Percentiles rank a stretch among this genome's conserved stretches.
Conservation (phyloP, 1,139 yeast species). For the Yamadazyma mexicana region DNA sequence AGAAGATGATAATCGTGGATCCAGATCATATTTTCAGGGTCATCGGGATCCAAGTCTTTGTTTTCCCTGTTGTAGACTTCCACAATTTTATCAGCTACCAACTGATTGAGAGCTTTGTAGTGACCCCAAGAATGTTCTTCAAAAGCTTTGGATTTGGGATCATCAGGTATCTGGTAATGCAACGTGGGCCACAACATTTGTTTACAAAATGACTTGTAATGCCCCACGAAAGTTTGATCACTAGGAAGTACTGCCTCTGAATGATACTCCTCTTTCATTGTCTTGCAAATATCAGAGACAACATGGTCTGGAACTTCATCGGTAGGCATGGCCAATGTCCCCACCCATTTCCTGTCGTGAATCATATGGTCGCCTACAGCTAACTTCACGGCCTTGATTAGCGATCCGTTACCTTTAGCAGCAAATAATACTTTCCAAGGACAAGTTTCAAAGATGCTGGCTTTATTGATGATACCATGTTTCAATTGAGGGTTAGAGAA, state of each 20-base stretch:
- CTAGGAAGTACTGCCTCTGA: slow-evolving; percentile 71
- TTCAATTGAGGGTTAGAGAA: slow-evolving; percentile 58
- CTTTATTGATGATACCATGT: slow-evolving; percentile 41
- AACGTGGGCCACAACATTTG: slow-evolving; percentile 96
- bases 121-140: slow-evolving; percentile 94
- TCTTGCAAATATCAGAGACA: slow-evolving; percentile 46
- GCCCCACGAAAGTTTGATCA: slow-evolving; percentile 84
- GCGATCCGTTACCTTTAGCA: slow-evolving; percentile 84
- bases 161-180: slow-evolving; percentile 95
- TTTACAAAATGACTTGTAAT: slow-evolving; percentile 86
- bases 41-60: slow-evolving; percentile 45
- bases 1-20: slow-evolving; percentile 91
- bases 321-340: slow-evolving; percentile 88
- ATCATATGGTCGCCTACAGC: slow-evolving; percentile 52
- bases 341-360: slow-evolving; percentile 70
- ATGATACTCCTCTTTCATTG: slow-evolving; percentile 47
- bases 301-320: slow-evolving; percentile 68
- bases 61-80: slow-evolving; percentile 54
- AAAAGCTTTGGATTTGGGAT: slow-evolving; percentile 90
- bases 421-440: slow-evolving; percentile 75
- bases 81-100: slow-evolving; percentile 75
- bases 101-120: slow-evolving; percentile 72
- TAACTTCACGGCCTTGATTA: slow-evolving; percentile 78
- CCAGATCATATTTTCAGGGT: slow-evolving; percentile 66
- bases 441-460: slow-evolving; percentile 64